Evolutionary conservation across 2,329 filamentous ascomycete species (phyloP).

Genomic region (Venturia asperata): DNA sequence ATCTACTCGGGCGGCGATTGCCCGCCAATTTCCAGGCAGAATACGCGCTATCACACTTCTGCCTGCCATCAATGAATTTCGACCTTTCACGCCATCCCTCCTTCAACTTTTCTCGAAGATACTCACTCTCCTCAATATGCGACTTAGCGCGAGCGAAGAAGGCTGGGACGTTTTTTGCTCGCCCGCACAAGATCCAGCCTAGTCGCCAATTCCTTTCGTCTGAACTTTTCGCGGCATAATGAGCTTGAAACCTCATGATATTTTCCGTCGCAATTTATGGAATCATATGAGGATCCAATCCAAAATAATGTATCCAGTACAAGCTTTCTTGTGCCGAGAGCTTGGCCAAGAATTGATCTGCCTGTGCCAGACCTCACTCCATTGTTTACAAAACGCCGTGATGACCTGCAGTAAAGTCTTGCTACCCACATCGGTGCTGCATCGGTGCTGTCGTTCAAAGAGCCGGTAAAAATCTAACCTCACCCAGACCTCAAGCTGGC

Average conservation of each 20-base stretch:
- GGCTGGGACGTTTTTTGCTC: background rate
- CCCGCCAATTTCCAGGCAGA: constrained; percentile 8
- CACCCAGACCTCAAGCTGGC: background rate
- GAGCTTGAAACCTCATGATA: background rate
- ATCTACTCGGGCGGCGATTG: too few species aligned
- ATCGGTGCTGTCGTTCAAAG: background rate
- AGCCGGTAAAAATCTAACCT: background rate
- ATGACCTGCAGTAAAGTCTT: background rate
- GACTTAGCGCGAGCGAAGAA: background rate
- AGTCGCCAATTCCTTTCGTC: background rate
- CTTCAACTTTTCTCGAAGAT: background rate
- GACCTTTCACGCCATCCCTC: background rate
- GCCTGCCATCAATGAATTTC: background rate
- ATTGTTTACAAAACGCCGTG: background rate
- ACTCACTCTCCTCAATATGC: background rate
- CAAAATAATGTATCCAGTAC: background rate
- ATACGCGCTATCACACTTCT: constrained; percentile 1
- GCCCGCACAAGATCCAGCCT: background rate
- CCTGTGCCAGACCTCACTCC: background rate
- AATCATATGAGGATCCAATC: background rate
- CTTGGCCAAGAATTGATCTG: background rate
- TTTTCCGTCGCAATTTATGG: background rate
- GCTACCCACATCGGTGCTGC: background rate
- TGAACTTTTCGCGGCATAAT: background rate
- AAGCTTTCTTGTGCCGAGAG: background rate